Base-by-base conservation (phyloP, 495 filamentous ascomycete genomes). In the Hypoxylon fragiforme region DNA sequence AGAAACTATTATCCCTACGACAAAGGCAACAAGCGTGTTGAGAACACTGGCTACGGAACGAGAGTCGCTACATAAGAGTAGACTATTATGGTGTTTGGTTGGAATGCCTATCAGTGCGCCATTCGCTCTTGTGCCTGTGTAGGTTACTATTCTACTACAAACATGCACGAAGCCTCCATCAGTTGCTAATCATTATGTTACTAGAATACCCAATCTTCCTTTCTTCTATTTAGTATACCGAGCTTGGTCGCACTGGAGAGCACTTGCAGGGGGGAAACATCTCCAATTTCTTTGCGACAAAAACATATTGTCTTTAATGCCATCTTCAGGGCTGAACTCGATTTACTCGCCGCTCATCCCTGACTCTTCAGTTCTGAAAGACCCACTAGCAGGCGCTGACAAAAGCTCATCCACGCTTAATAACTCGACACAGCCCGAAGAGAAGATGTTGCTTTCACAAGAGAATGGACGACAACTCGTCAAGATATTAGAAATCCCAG, bases 141-240 rank as follows among this genome's bases (percentile, higher is more conserved):
- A 82, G 70, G 89, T 62, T 69, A 7, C 12, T 31, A 12, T 50
- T 42, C 31, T 15, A 8, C 24, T 21, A 16, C 13, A n/a, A 30
- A 16, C 12, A 7, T 32, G 12, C 21, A 24, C 24, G 35, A 1
- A 3, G 12, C 19, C 14, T 31, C 11, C 18, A 18, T 19, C 34
- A 9, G 8, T 14, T 58, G 44, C 48, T 54, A 40, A 67, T 28
- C 18, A 15, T 5, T 8, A 24, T 13, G 3, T 13, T 15, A 16
- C 11, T 65, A 96, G 91, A 36, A 75, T 97, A 55, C 92, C 92
- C 6, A 97, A 97, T 66, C 77, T 98, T n/a, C 94, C 94, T 18
- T 97, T 97, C 76, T 97, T 97, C 76, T 99, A 97, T 66, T 76
- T 97, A 13, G 80, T 78, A 1, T 99, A 95, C 71, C 79, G 94